A percentile compares a stretch with the other conserved stretches of the same genome.
Conservation (phyloP, 1,139 yeast species). For the Maudiozyma humilis region DNA sequence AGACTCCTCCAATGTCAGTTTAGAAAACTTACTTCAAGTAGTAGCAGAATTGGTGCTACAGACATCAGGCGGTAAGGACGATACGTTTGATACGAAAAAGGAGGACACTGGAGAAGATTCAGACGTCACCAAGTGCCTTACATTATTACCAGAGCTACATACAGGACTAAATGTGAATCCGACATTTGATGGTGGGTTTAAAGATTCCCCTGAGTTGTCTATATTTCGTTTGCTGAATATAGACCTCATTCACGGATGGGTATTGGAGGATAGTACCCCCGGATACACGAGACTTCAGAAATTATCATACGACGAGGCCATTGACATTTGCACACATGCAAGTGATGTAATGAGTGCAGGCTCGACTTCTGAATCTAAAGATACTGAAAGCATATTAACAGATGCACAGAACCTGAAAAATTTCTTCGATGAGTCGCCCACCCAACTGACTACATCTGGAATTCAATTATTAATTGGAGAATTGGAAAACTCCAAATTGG, state of each 20-base stretch:
- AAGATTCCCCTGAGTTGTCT: constrained; percentile 37
- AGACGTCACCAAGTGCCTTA: constrained; percentile 25
- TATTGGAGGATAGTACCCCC: constrained; percentile 30
- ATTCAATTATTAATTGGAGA: constrained; percentile 36
- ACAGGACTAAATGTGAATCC: constrained; percentile 74
- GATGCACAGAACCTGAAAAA: constrained; percentile 29
- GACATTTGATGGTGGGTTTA: constrained; percentile 56
- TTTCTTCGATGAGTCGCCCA: constrained; percentile 40
- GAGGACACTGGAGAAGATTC: not conserved
- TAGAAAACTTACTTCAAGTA: constrained; percentile 36
- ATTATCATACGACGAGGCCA: constrained; percentile 42
- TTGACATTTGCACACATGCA: constrained; percentile 34
- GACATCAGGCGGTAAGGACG: constrained; percentile 15
- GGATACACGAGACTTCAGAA: constrained; percentile 25
- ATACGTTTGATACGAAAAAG: constrained; percentile 9
- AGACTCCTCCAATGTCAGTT: constrained; percentile 24
- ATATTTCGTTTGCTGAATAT: constrained; percentile 40
- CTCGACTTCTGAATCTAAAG: constrained; percentile 1
- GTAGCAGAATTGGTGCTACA: constrained; percentile 38
- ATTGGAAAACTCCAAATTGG: constrained; percentile 42
- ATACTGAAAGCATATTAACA: constrained; percentile 13
- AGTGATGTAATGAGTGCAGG: constrained; percentile 25
- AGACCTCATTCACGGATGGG: constrained; percentile 47
- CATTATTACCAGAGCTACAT: constrained; percentile 54
- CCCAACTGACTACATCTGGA: constrained; percentile 68